Evolutionary conservation across 2,329 filamentous ascomycete genomes (phyloP).

Genomic region (Dothistroma pini): DNA sequence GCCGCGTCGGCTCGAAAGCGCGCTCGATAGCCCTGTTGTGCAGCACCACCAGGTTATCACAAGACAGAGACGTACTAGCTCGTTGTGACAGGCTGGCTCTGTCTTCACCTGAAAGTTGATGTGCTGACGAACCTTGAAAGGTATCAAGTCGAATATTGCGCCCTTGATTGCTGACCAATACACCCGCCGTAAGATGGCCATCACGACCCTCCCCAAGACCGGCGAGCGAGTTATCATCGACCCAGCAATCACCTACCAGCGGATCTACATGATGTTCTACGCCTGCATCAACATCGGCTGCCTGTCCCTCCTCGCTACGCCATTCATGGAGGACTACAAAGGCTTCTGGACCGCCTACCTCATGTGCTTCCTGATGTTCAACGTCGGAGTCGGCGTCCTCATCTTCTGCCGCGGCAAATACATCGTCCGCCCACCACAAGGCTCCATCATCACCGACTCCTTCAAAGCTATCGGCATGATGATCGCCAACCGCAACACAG

Average conservation of each 20-base stretch:
- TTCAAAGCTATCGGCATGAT: constrained; percentile 60
- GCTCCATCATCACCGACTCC: constrained; percentile 62
- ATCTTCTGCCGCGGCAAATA: constrained; percentile 36
- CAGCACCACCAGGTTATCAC: no score
- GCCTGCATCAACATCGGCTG: constrained; percentile 70
- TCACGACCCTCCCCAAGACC: constrained; percentile 38
- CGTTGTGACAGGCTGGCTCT: no score
- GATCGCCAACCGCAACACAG: constrained; percentile 50
- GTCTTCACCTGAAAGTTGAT: no score
- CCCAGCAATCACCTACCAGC: constrained; percentile 46
- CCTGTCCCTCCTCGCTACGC: constrained; percentile 63
- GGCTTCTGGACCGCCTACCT: constrained; percentile 66
- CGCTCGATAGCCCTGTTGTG: no score
- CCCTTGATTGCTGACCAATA: constrained; percentile 50
- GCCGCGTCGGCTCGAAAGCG: no score
- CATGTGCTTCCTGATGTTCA: constrained; percentile 61
- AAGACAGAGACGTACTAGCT: no score
- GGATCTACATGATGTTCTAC: constrained; percentile 64
- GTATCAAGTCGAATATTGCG: constrained; percentile 75
- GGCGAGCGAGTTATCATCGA: constrained; percentile 48
- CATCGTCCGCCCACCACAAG: constrained; percentile 52
- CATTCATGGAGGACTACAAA: constrained; percentile 63
- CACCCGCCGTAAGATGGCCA: constrained; percentile 38
- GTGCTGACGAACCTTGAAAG: no score
- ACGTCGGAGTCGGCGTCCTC: constrained; percentile 56